Evolutionary conservation across 2,329 filamentous ascomycete genomes (phyloP).

Genomic region (Aspergillus floridensis): DNA sequence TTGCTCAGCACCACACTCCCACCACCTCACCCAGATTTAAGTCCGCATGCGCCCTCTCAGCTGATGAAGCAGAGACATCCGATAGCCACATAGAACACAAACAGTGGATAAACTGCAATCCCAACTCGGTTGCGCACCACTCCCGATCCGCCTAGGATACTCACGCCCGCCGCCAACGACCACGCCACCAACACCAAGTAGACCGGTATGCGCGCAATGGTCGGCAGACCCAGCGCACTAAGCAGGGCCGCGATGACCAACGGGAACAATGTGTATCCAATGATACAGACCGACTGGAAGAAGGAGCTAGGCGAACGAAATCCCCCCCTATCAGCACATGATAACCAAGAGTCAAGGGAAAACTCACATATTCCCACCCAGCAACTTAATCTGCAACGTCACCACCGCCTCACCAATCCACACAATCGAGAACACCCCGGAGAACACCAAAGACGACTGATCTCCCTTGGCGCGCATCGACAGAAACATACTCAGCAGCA

Average conservation of each 20-base stretch:
- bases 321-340: conserved; percentile 16
- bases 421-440: conserved; percentile 91
- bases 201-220: conserved; percentile 81
- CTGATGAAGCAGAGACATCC: conserved; percentile 98
- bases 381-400: conserved; percentile 93
- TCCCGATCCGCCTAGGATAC: conserved; percentile 91
- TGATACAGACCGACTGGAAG: conserved; percentile 95
- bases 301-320: conserved; percentile 69
- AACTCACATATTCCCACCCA: conserved; percentile 87
- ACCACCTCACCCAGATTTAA: background rate
- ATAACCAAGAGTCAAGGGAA: background rate
- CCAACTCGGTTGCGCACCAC: conserved; percentile 93
- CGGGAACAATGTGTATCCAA: conserved; percentile 96
- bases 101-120: conserved; percentile 89
- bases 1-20: background rate
- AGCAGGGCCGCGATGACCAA: conserved; percentile 89
- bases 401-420: conserved; percentile 97
- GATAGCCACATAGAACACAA: conserved; percentile 91
- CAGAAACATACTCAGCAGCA: conserved; percentile 81
- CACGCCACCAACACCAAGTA: conserved; percentile 85
- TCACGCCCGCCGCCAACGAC: conserved; percentile 93
- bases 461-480: conserved; percentile 75
- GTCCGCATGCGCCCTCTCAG: conserved; percentile 44
- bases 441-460: conserved; percentile 88
- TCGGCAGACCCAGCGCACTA: conserved; percentile 75